Conservation (phyloP, 208 protist species). For the Leishmania braziliensis region DNA sequence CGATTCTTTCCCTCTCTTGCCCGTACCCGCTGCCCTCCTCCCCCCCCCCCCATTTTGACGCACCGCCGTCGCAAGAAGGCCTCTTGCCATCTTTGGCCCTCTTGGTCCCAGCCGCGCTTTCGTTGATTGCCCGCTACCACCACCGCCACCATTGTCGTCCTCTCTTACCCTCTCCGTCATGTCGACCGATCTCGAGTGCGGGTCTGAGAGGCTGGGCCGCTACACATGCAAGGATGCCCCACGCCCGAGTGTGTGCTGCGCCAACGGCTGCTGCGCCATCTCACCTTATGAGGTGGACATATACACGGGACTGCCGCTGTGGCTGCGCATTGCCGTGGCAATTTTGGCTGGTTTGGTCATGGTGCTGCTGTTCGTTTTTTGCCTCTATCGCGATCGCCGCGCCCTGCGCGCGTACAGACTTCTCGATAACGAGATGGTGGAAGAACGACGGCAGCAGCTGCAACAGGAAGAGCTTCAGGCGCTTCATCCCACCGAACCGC, state of each 20-base stretch:
- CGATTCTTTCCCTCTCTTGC: neutral
- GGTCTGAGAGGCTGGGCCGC: conserved; percentile 6
- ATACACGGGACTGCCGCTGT: conserved; percentile 13
- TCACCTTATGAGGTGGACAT: neutral
- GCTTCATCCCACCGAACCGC: neutral
- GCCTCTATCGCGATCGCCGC: conserved; percentile 18
- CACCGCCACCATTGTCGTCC: neutral
- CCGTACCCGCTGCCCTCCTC: neutral
- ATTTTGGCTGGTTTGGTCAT: neutral
- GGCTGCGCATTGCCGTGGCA: conserved; percentile 9
- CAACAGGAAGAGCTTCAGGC: neutral
- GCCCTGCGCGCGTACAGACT: conserved; percentile 15
- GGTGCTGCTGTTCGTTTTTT: conserved; percentile 8
- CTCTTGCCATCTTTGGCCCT: neutral
- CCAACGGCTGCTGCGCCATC: conserved; percentile 29
- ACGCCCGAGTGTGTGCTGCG: conserved; percentile 24
- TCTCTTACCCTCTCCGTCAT: conserved; percentile 1
- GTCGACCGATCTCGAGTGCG: conserved; percentile 13
- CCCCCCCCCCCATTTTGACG: neutral
- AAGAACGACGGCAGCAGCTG: neutral
- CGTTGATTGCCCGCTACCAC: neutral
- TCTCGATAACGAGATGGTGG: neutral
- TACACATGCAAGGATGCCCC: conserved; percentile 27
- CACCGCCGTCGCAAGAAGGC: neutral
- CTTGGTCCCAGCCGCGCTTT: neutral